Evolutionary conservation across 495 filamentous ascomycete species (phyloP).

Genomic region (Penicillium fimorum): DNA sequence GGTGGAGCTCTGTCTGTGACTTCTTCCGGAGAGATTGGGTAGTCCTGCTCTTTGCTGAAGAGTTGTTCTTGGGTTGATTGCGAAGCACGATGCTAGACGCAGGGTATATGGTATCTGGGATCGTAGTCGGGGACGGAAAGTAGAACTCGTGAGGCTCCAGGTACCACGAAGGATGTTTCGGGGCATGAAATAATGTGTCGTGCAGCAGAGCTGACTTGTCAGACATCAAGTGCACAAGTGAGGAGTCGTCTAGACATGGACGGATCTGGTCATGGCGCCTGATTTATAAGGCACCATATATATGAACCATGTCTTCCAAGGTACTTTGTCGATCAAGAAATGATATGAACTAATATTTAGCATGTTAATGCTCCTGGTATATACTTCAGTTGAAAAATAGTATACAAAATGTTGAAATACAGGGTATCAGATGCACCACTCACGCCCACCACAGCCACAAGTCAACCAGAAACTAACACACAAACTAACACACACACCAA

Average conservation of each 20-base stretch:
- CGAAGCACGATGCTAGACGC: neutral
- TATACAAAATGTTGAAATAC: conserved; percentile 25
- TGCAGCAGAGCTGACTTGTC: neutral
- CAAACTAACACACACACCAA: neutral
- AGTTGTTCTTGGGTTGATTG: neutral
- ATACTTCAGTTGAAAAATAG: conserved; percentile 21
- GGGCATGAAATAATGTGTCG: neutral
- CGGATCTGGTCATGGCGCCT: neutral
- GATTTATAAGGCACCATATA: conserved; percentile 4
- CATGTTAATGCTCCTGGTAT: conserved; percentile 3
- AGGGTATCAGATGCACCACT: conserved; percentile 20
- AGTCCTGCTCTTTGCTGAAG: neutral
- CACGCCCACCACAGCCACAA: neutral
- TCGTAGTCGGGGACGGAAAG: neutral
- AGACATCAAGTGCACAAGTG: conserved; percentile 1
- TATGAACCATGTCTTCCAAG: neutral
- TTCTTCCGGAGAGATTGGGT: neutral
- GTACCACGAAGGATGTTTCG: neutral
- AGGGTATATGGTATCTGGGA: neutral
- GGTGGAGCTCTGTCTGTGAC: neutral
- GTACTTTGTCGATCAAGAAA: neutral
- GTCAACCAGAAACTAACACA: neutral
- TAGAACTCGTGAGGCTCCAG: conserved; percentile 6
- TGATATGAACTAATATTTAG: neutral
- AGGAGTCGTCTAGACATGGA: conserved; percentile 1